Conservation (phyloP, 225 moss, liverwort and hornwort genomes). For the Takakia lepidozioides region DNA sequence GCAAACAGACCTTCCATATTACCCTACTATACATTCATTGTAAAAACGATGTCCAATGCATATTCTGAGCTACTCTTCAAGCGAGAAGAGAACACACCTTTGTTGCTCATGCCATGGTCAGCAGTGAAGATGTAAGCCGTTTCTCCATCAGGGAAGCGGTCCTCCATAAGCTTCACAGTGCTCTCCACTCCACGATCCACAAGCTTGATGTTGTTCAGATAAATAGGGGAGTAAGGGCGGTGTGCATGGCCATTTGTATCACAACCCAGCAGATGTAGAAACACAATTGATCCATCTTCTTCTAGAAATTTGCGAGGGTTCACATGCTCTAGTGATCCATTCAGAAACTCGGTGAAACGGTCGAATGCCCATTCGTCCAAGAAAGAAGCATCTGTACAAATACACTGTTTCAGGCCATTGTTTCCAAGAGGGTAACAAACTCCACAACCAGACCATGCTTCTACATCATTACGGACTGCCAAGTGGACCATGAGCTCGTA, state of each 20-base stretch:
- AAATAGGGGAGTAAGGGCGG: slow-evolving; percentile 89
- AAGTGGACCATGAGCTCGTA: too few relatives aligned
- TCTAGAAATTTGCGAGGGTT: slow-evolving; percentile 46
- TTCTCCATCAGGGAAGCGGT: slow-evolving; percentile 64
- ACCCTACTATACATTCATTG: not conserved
- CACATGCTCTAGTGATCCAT: slow-evolving; percentile 38
- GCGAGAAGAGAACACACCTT: slow-evolving; percentile 41
- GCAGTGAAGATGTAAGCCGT: slow-evolving; percentile 93
- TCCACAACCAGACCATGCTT: too few relatives aligned
- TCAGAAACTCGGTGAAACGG: slow-evolving; percentile 63
- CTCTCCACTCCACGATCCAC: slow-evolving; percentile 84
- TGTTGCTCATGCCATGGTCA: slow-evolving; percentile 99
- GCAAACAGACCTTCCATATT: not conserved
- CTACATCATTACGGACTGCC: too few relatives aligned
- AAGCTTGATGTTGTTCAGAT: slow-evolving; percentile 71
- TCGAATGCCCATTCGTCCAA: slow-evolving; percentile 94
- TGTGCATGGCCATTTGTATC: slow-evolving; percentile 99
- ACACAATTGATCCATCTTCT: slow-evolving; percentile 61
- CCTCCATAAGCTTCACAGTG: slow-evolving; percentile 82
- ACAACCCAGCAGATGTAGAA: slow-evolving; percentile 91
- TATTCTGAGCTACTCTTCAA: too few relatives aligned
- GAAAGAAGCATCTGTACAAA: slow-evolving; percentile 84
- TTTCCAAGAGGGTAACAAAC: too few relatives aligned
- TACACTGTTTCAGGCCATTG: too few relatives aligned
- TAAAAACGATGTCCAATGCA: too few relatives aligned